Conservation (phyloP, 2,329 filamentous ascomycete genomes). For the Diaporthe longicolla region DNA sequence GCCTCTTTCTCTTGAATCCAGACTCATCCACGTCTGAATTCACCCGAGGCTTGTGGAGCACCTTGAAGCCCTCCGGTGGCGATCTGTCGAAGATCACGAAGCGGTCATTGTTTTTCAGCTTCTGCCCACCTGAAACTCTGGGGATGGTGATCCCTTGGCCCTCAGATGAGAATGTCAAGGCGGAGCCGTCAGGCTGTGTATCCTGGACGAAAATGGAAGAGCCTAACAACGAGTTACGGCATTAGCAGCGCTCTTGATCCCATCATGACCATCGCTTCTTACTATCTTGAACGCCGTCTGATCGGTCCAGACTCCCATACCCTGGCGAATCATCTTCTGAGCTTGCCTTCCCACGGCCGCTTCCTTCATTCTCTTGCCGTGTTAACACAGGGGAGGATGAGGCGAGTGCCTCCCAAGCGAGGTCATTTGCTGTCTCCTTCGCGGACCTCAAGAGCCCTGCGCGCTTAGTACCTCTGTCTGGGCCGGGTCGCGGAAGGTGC, state of each 20-base stretch:
- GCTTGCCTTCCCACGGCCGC: not conserved
- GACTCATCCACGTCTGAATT: not conserved
- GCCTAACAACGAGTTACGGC: not conserved
- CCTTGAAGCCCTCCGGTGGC: slow-evolving; percentile 45
- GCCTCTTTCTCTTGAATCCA: not conserved
- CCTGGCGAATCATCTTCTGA: not conserved
- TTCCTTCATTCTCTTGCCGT: not conserved
- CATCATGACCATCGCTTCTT: not conserved
- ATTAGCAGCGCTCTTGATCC: not conserved
- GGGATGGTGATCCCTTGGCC: not conserved
- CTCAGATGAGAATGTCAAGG: not conserved
- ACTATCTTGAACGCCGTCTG: slow-evolving; percentile 15
- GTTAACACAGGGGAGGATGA: slow-evolving; percentile 17
- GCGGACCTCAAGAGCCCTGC: not conserved
- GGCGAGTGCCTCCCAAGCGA: slow-evolving; percentile 36
- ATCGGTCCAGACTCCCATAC: not conserved
- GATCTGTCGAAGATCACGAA: slow-evolving; percentile 45
- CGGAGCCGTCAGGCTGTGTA: not conserved
- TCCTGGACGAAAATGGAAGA: not conserved
- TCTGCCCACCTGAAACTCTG: slow-evolving; percentile 6
- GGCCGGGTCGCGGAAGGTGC: not conserved
- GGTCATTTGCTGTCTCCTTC: slow-evolving; percentile 31
- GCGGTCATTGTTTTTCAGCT: slow-evolving; percentile 19
- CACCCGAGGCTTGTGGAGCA: slow-evolving; percentile 39
- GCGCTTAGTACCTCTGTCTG: not conserved